Conservation (phyloP, 768 basidiomycete genomes). For the Clathrus columnatus region DNA sequence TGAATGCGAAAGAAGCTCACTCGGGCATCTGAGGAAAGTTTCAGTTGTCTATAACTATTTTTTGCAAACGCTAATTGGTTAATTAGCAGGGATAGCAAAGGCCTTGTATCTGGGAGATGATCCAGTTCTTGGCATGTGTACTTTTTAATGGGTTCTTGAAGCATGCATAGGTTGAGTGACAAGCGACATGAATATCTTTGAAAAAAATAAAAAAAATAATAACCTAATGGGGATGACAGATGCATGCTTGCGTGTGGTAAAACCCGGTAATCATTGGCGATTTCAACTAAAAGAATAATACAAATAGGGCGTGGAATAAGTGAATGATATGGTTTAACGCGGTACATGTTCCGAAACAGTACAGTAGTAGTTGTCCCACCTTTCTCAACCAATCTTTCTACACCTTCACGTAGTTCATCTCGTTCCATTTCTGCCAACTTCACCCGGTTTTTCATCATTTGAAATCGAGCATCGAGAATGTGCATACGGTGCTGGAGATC, state of each 20-base stretch:
- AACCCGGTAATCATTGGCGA: constrained; percentile 2
- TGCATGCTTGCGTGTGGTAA: not conserved
- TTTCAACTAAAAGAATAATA: constrained; percentile 6
- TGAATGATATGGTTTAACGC: not conserved
- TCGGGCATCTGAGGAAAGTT: not conserved
- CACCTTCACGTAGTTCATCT: not conserved
- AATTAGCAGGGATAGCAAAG: not conserved
- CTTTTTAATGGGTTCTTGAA: not conserved
- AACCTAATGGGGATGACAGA: constrained; percentile 7
- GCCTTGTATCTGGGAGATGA: not conserved
- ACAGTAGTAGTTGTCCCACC: not conserved
- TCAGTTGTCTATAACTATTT: not conserved
- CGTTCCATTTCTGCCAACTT: constrained; percentile 5
- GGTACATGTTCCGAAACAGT: not conserved
- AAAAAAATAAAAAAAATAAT: not conserved
- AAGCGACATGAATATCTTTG: not conserved
- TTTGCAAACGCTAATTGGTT: not conserved
- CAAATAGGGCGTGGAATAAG: not conserved
- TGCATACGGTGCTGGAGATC: not conserved
- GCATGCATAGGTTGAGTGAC: not conserved
- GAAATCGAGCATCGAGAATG: not conserved
- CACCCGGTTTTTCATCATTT: not conserved
- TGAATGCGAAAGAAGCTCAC: not conserved
- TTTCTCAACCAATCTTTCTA: constrained; percentile 7
- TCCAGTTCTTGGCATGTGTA: not conserved